These are phyloP conservation scores for Gossypium turneri DNA, from an alignment of 345 rosid species.

Conservation along the genomic window DNA sequence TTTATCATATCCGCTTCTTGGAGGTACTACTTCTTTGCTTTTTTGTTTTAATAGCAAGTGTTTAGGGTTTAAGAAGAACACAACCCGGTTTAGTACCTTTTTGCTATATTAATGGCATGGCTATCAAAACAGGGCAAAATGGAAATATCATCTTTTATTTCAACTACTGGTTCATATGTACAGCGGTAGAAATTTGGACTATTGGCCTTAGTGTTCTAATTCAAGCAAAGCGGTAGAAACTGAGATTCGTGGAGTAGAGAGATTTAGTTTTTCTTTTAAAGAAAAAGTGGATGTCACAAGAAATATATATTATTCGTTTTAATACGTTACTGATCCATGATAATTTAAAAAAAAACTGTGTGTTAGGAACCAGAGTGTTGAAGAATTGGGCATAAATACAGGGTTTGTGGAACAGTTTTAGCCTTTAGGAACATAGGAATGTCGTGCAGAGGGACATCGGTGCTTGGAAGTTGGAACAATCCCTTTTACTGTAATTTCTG, in stretches of 20 bases:
- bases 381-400: neutral
- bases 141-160: neutral
- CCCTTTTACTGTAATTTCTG: neutral
- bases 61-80: neutral
- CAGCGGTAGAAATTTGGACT: neutral
- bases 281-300: neutral
- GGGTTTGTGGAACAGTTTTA: neutral
- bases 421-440: neutral
- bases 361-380: neutral
- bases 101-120: neutral
- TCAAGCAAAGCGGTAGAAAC: neutral
- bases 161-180: neutral
- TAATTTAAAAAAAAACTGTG: neutral
- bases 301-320: neutral
- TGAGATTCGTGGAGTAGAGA: neutral
- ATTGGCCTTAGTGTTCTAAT: neutral
- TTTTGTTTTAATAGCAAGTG: neutral
- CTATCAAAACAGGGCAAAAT: neutral
- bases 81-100: neutral
- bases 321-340: neutral
- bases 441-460: neutral
- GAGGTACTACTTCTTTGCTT: conserved; percentile 40
- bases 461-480: neutral
- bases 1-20: conserved; percentile 51
- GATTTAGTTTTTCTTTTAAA: neutral